These are phyloP conservation scores for Wallacemonas rigidus DNA, from an alignment of 208 protist genomes.

Conservation along the genomic window DNA sequence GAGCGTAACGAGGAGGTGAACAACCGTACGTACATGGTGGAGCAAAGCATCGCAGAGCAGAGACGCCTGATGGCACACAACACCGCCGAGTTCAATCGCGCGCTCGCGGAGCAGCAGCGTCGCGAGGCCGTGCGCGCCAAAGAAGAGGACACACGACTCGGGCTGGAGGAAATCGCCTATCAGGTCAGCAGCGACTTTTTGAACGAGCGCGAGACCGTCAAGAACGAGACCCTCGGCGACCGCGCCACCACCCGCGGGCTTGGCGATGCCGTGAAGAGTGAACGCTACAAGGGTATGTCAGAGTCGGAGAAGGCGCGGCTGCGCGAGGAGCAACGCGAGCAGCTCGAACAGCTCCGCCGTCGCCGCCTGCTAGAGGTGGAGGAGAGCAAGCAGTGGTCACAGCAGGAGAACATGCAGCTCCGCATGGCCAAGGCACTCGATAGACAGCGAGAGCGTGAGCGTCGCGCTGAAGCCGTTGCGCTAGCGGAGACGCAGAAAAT, in stretches of 20 bases:
- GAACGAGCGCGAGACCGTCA: constrained; percentile 86
- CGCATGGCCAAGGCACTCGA: constrained; percentile 89
- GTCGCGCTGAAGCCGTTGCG: constrained; percentile 57
- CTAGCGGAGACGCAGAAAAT: constrained; percentile 69
- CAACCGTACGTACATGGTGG: constrained; percentile 74
- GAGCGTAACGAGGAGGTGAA: constrained; percentile 89
- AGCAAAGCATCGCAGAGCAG: constrained; percentile 78
- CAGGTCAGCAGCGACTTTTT: constrained; percentile 88
- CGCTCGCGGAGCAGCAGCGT: constrained; percentile 86
- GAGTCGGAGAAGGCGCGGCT: constrained; percentile 55
- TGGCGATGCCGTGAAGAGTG: constrained; percentile 73
- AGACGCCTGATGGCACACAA: constrained; percentile 64
- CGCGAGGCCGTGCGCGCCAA: constrained; percentile 71
- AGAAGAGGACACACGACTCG: constrained; percentile 79
- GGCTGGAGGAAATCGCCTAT: constrained; percentile 90
- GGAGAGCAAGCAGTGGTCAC: constrained; percentile 84
- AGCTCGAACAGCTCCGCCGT: constrained; percentile 80
- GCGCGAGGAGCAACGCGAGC: constrained; percentile 65
- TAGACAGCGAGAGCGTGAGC: constrained; percentile 83
- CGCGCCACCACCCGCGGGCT: constrained; percentile 25
- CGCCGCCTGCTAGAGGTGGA: constrained; percentile 86
- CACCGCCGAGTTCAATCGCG: constrained; percentile 88
- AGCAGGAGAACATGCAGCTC: constrained; percentile 88
- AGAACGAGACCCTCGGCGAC: constrained; percentile 31
- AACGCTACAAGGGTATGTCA: constrained; percentile 83